A percentile compares a stretch with the other conserved stretches of the same genome.
Conservation (phyloP, 805 yeast species). For the Yarrowia alimentaria region DNA sequence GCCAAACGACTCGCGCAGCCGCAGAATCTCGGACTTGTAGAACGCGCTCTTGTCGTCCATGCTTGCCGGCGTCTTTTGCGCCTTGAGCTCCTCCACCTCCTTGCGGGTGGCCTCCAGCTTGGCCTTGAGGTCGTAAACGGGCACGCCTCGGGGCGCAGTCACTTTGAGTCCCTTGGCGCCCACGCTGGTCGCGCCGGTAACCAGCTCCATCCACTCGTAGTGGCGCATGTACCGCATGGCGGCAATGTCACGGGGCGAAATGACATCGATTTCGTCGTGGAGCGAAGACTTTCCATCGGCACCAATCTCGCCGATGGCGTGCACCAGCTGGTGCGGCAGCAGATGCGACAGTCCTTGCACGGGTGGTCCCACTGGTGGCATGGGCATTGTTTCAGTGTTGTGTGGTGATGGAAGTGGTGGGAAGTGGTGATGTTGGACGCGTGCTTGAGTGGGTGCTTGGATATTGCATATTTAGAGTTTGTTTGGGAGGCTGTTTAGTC, state of each 20-base stretch:
- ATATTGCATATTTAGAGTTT: no score
- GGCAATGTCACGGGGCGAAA: constrained; percentile 45
- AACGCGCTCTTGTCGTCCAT: constrained; percentile 32
- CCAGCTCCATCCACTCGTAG: constrained; percentile 47
- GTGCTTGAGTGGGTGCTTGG: no score
- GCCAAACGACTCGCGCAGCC: constrained; percentile 39
- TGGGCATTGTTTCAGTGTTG: constrained; percentile 1
- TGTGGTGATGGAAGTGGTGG: constrained; percentile 16
- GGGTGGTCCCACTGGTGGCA: constrained; percentile 29
- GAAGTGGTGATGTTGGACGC: neutral
- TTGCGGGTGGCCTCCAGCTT: constrained; percentile 31
- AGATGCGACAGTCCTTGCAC: constrained; percentile 32
- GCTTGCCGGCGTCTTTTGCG: constrained; percentile 31
- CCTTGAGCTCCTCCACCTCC: constrained; percentile 36
- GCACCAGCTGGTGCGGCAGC: constrained; percentile 31
- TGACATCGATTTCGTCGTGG: constrained; percentile 43
- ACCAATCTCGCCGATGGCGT: constrained; percentile 34
- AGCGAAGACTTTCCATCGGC: constrained; percentile 34
- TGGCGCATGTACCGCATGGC: constrained; percentile 45
- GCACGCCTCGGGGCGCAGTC: constrained; percentile 30
- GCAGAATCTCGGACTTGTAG: constrained; percentile 33
- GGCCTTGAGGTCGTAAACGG: constrained; percentile 30
- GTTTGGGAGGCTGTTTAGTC: no score
- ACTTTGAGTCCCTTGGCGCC: constrained; percentile 30
- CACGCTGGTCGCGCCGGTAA: constrained; percentile 41